Conservation (phyloP, 2,329 filamentous ascomycete species). For the Ophiocordyceps camponoti-saundersi region DNA sequence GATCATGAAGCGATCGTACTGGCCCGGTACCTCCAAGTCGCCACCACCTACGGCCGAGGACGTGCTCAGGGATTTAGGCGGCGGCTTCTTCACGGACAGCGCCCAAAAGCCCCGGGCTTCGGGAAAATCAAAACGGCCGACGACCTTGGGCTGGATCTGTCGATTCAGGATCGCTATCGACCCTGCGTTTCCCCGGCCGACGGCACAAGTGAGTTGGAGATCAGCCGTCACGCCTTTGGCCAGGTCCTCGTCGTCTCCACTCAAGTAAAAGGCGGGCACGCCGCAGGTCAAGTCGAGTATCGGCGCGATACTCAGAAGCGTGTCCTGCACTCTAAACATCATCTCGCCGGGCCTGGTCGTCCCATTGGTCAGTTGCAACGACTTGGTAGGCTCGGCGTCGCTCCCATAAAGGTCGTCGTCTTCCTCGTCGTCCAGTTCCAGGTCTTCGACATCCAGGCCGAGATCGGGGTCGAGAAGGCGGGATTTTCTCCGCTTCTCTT, state of each 20-base stretch:
- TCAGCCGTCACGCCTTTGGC: slow-evolving; percentile 32
- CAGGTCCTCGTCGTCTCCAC: slow-evolving; percentile 25
- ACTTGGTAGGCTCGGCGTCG: slow-evolving; percentile 46
- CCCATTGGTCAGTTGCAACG: slow-evolving; percentile 20
- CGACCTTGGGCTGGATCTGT: slow-evolving; percentile 56
- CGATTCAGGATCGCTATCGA: slow-evolving; percentile 62
- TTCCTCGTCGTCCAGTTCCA: slow-evolving; percentile 43
- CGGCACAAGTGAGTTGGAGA: slow-evolving; percentile 40
- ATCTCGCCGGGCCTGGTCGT: slow-evolving; percentile 43
- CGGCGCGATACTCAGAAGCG: slow-evolving; percentile 60
- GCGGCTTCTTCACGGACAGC: slow-evolving; percentile 49
- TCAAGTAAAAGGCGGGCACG: slow-evolving; percentile 25
- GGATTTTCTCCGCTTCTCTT: slow-evolving; percentile 47
- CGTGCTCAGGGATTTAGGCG: slow-evolving; percentile 40
- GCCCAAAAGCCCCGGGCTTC: slow-evolving; percentile 70
- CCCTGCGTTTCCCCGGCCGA: slow-evolving; percentile 49
- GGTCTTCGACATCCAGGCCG: slow-evolving; percentile 31
- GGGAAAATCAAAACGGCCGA: slow-evolving; percentile 54
- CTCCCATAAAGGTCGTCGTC: slow-evolving; percentile 43
- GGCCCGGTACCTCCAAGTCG: slow-evolving; percentile 41
- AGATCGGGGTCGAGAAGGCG: slow-evolving; percentile 37
- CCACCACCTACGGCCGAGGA: slow-evolving; percentile 29
- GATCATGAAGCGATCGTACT: slow-evolving; percentile 68
- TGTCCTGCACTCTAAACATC: slow-evolving; percentile 61
- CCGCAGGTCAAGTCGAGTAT: slow-evolving; percentile 62